These are phyloP conservation scores for Hysterangium stoloniferum DNA, from an alignment of 768 basidiomycete genomes.

Conservation along the genomic window DNA sequence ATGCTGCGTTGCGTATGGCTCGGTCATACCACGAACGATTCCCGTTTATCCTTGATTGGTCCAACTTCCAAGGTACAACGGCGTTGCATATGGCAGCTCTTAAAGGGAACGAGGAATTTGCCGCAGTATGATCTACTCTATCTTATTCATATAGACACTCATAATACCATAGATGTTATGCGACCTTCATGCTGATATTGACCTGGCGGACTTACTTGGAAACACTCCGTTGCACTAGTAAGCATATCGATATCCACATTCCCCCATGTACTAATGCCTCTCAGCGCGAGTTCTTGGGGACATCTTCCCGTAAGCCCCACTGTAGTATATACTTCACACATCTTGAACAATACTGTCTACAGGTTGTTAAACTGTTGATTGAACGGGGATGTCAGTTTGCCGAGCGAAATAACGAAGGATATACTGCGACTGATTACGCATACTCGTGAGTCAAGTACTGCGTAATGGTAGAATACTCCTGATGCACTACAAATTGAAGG, in stretches of 20 bases:
- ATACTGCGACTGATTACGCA: slow-evolving; percentile 88
- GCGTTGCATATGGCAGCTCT: slow-evolving; percentile 82
- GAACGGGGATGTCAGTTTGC: slow-evolving; percentile 82
- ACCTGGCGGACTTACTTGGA: slow-evolving; percentile 85
- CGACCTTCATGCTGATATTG: slow-evolving; percentile 84
- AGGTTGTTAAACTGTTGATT: slow-evolving; percentile 81
- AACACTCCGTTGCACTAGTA: slow-evolving; percentile 93
- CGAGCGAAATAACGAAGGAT: slow-evolving; percentile 84
- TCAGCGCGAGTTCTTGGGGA: slow-evolving; percentile 82
- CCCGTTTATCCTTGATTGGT: slow-evolving; percentile 85
- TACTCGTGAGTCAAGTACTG: slow-evolving; percentile 59
- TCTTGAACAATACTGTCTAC: slow-evolving; percentile 14
- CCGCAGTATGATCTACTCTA: slow-evolving; percentile 48
- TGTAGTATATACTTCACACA: slow-evolving; percentile 4
- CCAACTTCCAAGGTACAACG: slow-evolving; percentile 83
- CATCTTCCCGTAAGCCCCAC: slow-evolving; percentile 57
- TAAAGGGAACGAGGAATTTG: slow-evolving; percentile 86
- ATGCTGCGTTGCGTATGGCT: slow-evolving; percentile 80
- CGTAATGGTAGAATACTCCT: slow-evolving; percentile 7
- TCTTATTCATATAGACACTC: neutral
- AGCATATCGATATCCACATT: slow-evolving; percentile 31
- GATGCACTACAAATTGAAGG: slow-evolving; percentile 39
- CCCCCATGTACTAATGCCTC: neutral
- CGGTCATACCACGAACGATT: slow-evolving; percentile 81
- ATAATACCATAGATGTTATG: slow-evolving; percentile 62